These are phyloP conservation scores for Colletotrichum sp. DNA, from an alignment of 2,329 filamentous ascomycete genomes.

Conservation along the genomic window DNA sequence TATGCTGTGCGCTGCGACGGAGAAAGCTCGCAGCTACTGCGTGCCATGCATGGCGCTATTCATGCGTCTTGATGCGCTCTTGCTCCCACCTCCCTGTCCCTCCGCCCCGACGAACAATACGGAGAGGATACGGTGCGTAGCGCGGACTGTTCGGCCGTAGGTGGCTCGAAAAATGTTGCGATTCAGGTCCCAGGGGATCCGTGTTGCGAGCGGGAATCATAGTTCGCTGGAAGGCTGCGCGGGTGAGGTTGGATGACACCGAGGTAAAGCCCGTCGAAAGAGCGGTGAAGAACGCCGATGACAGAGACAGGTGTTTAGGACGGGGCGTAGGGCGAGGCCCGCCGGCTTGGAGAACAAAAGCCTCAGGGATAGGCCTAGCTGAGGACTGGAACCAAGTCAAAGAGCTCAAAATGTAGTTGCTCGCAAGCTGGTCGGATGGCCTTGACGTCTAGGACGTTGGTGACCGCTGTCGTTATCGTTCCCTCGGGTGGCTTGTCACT, in stretches of 20 bases:
- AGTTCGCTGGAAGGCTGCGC: not conserved
- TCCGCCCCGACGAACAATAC: not conserved
- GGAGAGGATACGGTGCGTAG: not conserved
- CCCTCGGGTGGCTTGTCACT: not conserved
- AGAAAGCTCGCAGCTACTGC: conserved; percentile 10
- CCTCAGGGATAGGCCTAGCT: conserved; percentile 15
- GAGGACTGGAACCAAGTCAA: not conserved
- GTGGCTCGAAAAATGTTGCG: not conserved
- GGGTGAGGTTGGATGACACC: not conserved
- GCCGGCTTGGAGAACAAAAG: not conserved
- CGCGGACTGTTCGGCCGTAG: not conserved
- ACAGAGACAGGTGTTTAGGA: not conserved
- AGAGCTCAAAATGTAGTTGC: not conserved
- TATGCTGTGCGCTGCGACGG: conserved; percentile 12
- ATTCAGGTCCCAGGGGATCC: not conserved
- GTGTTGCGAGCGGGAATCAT: not conserved
- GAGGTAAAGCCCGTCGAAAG: not conserved
- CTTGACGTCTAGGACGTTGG: not conserved
- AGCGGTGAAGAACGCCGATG: conserved; percentile 6
- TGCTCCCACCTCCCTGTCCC: not conserved
- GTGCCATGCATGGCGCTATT: conserved; percentile 18
- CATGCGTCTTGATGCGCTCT: conserved; percentile 1
- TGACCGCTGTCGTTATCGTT: not conserved
- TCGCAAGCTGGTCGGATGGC: not conserved
- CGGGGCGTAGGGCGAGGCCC: not conserved